Base-by-base conservation (phyloP, 108 stramenopile genomes). In the Fragilaria radians region DNA sequence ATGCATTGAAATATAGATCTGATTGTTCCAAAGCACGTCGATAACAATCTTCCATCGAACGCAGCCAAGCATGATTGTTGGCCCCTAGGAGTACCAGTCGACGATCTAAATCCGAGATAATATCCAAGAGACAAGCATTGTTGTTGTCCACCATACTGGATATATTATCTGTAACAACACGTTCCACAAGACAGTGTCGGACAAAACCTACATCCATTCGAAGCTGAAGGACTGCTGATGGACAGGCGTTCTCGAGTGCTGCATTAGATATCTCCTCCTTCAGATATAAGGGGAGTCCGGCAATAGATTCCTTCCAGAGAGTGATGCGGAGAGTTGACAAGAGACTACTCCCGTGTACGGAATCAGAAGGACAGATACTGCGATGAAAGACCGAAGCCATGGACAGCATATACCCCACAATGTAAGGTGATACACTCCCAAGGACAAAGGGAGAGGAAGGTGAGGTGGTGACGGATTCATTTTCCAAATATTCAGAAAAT, bases 311-410 rank as follows among this genome's bases (percentile, higher is more conserved):
- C 21, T 45, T 47, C 19, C 87, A 61, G 32, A 91, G 49, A 4
- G 83, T 72, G 31, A 69, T 71, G 22, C 90, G 76, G 9, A 92
- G 75, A 18, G 73, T 79, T 36, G 79, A 66, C 48, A 78, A 61
- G 77, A 88, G 70, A 32, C 72, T 85, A 42, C 36, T 7, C 14
- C 36, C 36, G 14, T 14, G 11, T 11, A 42, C 36, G 36, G 88
- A 87, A 82, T 93, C 91, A 1, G 86, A 76, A 5, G 88, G 91
- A 61, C 81, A 87, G 4, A 87, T 62, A 46, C 78, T 81, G 54
- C 80, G 83, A 67, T 93, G 87, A 48, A 93, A 63, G 18, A 79
- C 65, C 27, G 72, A 78, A 18, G 88, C 62, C 5, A 87, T 56
- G 5, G 76, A 65, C n/a, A 86, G 57, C 19, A 93, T 33, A 64